A percentile compares a stretch with the other conserved stretches of the same genome.
Evolutionary conservation across 805 yeast genomes (phyloP).

Genomic region (Wickerhamiella alocasiicola): DNA sequence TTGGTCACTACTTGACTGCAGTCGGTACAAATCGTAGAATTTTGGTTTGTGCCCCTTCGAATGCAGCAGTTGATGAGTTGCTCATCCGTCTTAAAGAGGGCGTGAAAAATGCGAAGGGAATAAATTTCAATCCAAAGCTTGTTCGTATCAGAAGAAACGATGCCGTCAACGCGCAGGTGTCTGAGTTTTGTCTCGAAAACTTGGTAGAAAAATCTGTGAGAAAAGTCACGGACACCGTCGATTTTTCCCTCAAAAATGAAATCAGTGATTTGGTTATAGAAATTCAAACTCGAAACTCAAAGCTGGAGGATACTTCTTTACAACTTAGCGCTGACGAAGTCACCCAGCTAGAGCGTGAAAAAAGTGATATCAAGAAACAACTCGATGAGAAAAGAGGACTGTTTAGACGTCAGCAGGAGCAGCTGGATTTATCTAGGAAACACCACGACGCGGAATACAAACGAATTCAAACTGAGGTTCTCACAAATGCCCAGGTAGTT

Average conservation of each 20-base stretch:
- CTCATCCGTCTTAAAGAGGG: slow-evolving; percentile 72
- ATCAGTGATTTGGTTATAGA: slow-evolving; percentile 19
- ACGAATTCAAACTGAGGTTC: slow-evolving; percentile 56
- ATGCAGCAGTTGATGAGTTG: slow-evolving; percentile 96
- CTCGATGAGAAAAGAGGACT: slow-evolving; percentile 56
- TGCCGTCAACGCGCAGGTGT: slow-evolving; percentile 69
- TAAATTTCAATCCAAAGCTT: slow-evolving; percentile 43
- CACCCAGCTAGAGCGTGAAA: slow-evolving; percentile 15
- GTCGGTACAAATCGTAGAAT: slow-evolving; percentile 37
- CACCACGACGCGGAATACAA: slow-evolving; percentile 68
- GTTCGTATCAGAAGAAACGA: slow-evolving; percentile 87
- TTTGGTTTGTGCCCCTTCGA: slow-evolving; percentile 92
- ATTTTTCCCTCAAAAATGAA: slow-evolving; percentile 32
- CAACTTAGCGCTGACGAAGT: neutral
- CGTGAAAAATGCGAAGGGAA: slow-evolving; percentile 36
- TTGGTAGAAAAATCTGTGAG: slow-evolving; percentile 41
- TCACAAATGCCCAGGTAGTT: slow-evolving; percentile 67
- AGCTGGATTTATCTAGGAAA: slow-evolving; percentile 52
- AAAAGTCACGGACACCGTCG: slow-evolving; percentile 21
- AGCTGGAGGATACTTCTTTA: neutral
- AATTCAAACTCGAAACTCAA: slow-evolving; percentile 14
- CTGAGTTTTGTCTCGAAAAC: slow-evolving; percentile 75
- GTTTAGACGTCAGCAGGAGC: slow-evolving; percentile 70
- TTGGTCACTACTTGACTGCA: slow-evolving; percentile 49
- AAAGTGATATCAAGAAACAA: slow-evolving; percentile 28